Conservation (phyloP, 2,329 filamentous ascomycete genomes). For the Scedosporium apiospermum region DNA sequence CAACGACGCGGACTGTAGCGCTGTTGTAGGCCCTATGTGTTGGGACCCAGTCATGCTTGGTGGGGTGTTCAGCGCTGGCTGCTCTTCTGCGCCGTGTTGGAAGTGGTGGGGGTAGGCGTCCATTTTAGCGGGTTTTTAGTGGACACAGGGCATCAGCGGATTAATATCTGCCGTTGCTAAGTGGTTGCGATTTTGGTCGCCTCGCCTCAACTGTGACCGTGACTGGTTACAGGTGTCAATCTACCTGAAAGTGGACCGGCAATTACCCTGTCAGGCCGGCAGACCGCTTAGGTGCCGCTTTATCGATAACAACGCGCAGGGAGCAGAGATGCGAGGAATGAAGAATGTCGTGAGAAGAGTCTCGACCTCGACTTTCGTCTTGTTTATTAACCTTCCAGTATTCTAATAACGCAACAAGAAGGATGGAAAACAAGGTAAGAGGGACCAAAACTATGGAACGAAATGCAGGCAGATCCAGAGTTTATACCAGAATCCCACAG, state of each 20-base stretch:
- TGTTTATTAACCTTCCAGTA: not conserved
- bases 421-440: conserved; percentile 1
- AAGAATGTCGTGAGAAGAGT: too few relatives aligned
- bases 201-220: not conserved
- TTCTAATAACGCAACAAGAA: not conserved
- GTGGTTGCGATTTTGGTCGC: not conserved
- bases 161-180: not conserved
- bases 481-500: not conserved
- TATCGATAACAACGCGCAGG: conserved; percentile 1
- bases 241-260: not conserved
- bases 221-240: not conserved
- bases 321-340: not conserved
- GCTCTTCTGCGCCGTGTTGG: not conserved
- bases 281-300: not conserved
- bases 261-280: not conserved
- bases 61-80: not conserved
- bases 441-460: conserved; percentile 2
- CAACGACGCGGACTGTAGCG: conserved; percentile 5
- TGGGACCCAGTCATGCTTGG: not conserved
- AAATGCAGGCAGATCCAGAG: not conserved
- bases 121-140: not conserved
- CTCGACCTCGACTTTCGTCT: too few relatives aligned
- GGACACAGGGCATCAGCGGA: not conserved
- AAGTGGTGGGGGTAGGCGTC: not conserved
- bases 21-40: not conserved